phyloP scores from a whole-genome alignment of 306 rosid genomes.

The Neltuma alba region DNA sequence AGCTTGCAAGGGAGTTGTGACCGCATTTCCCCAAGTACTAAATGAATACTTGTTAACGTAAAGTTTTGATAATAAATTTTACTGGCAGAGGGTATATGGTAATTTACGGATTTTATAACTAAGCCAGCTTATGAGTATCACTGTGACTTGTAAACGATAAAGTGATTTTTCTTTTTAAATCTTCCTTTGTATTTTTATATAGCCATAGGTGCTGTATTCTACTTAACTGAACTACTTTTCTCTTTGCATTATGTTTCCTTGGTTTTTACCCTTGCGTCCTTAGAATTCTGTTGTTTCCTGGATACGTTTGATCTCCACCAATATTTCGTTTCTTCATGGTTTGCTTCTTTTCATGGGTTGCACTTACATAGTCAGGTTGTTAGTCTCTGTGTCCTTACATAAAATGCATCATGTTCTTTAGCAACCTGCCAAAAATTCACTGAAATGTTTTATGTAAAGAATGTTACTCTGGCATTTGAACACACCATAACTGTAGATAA shows the following conservation, averaged over 20 bases:
- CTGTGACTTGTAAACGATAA: neutral
- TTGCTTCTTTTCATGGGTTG: constrained; percentile 17
- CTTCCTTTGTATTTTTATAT: neutral
- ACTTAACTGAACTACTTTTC: neutral
- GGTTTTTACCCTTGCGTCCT: neutral
- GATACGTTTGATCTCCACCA: neutral
- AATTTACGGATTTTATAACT: neutral
- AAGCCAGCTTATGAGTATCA: neutral
- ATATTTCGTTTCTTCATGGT: neutral
- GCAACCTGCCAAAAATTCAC: neutral
- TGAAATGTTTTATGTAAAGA: neutral
- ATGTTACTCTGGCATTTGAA: neutral
- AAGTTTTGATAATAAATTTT: neutral
- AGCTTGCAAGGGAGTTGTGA: neutral
- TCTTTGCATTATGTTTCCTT: neutral
- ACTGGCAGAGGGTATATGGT: neutral
- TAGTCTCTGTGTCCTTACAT: neutral
- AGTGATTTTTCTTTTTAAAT: neutral
- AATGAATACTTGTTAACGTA: neutral
- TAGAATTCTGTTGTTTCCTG: neutral
- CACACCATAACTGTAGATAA: neutral
- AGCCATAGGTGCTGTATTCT: neutral
- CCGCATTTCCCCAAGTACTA: neutral
- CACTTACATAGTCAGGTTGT: constrained; percentile 4
- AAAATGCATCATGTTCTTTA: neutral